Percentiles rank a stretch among this genome's conserved stretches.
phyloP scores from a whole-genome alignment of 768 basidiomycete species.

The Xerocomellus intermedius region DNA sequence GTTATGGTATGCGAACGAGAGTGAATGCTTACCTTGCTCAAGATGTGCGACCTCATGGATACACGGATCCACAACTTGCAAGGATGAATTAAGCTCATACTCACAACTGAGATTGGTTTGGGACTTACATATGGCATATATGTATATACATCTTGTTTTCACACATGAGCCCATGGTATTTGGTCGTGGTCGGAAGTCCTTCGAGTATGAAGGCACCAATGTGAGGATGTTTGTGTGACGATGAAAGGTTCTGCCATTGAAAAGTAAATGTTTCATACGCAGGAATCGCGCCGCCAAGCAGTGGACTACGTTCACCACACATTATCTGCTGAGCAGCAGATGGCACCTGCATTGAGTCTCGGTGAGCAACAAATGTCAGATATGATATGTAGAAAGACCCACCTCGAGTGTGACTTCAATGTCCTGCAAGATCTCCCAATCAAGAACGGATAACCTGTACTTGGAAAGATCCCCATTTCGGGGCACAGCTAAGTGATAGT shows the following conservation, averaged over 20 bases:
- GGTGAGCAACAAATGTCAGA: background rate
- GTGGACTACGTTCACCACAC: background rate
- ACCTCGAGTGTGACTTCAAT: too few species aligned
- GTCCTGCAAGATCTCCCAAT: background rate
- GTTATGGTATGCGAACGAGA: too few species aligned
- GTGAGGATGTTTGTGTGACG: background rate
- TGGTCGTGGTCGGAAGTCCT: background rate
- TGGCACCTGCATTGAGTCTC: too few species aligned
- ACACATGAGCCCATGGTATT: background rate
- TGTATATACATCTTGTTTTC: background rate
- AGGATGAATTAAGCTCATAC: background rate
- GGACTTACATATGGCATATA: background rate
- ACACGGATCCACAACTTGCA: background rate
- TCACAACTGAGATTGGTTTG: background rate
- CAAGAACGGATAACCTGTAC: background rate
- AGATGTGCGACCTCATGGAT: too few species aligned
- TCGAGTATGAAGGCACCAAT: background rate
- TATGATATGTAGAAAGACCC: background rate
- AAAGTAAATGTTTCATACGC: background rate
- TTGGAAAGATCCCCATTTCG: background rate
- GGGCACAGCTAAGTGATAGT: background rate
- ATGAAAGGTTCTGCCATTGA: background rate
- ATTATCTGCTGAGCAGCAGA: background rate
- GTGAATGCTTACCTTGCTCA: too few species aligned
- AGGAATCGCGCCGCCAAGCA: background rate